These are phyloP conservation scores for Mycosarcoma mackinlayi DNA, from an alignment of 1,284 basidiomycete genomes.

Conservation along the genomic window DNA sequence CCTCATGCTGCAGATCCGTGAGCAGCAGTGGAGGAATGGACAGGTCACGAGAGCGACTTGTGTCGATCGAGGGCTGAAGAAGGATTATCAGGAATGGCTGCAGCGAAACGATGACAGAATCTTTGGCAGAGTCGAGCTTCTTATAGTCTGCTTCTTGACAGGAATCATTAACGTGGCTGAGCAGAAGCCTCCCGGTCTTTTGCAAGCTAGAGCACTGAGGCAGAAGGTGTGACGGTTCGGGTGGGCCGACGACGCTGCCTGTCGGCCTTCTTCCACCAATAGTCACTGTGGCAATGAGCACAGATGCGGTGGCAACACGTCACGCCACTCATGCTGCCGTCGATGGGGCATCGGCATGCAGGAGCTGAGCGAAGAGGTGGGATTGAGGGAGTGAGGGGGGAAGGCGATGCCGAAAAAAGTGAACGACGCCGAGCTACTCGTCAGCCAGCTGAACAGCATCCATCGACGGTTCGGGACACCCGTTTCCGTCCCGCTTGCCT, in stretches of 20 bases:
- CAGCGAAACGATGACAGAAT: too few relatives aligned
- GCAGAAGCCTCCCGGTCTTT: background rate
- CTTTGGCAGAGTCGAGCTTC: background rate
- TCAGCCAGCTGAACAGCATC: too few relatives aligned
- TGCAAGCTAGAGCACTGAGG: background rate
- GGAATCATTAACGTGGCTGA: too few relatives aligned
- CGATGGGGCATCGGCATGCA: background rate
- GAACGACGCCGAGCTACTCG: too few relatives aligned
- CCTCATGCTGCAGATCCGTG: slow-evolving; percentile 18
- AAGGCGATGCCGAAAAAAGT: too few relatives aligned
- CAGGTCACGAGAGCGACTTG: too few relatives aligned
- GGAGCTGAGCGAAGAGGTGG: background rate
- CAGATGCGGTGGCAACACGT: background rate
- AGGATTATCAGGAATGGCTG: too few relatives aligned
- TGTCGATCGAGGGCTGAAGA: too few relatives aligned
- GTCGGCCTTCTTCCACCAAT: too few relatives aligned
- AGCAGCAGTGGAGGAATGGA: background rate
- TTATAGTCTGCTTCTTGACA: background rate
- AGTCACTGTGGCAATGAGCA: background rate
- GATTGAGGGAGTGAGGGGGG: too few relatives aligned
- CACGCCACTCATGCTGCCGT: background rate
- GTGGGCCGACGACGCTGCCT: background rate
- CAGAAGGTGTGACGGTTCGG: background rate
- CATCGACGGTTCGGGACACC: background rate
- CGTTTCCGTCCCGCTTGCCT: background rate